A percentile compares a stretch with the other conserved stretches of the same genome.
Conservation (phyloP, 164 flowering plant genomes). For the Umbellularia californica region DNA sequence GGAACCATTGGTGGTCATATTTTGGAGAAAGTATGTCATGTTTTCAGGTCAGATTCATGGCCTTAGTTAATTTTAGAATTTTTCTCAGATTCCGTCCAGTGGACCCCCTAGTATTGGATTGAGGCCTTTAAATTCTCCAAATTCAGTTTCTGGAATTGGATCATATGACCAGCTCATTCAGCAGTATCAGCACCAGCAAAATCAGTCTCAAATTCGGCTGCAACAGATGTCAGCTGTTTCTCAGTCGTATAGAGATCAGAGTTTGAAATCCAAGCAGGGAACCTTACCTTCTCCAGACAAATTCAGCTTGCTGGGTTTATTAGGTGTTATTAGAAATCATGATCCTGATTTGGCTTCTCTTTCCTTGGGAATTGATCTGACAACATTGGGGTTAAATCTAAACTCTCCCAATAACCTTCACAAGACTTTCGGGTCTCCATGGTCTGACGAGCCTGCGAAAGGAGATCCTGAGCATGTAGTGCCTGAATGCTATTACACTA, state of each 20-base stretch:
- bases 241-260: constrained; percentile 77
- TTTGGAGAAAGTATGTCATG: neutral
- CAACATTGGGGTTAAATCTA: constrained; percentile 85
- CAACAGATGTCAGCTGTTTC: constrained; percentile 67
- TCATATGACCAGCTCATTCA: constrained; percentile 86
- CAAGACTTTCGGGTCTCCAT: constrained; percentile 90
- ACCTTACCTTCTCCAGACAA: constrained; percentile 56
- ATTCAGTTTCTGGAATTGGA: constrained; percentile 56
- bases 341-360: constrained; percentile 86
- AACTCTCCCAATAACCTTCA: constrained; percentile 83
- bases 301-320: constrained; percentile 82
- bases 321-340: constrained; percentile 77
- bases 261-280: constrained; percentile 61
- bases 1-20: neutral
- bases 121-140: constrained; percentile 66
- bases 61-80: neutral
- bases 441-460: constrained; percentile 92
- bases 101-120: constrained; percentile 81
- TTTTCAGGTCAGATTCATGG: too few species aligned
- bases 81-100: constrained; percentile 41
- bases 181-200: constrained; percentile 75
- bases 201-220: constrained; percentile 73
- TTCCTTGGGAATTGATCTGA: constrained; percentile 92
- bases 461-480: constrained; percentile 85
- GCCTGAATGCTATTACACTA: constrained; percentile 81